These are phyloP conservation scores for Herpetomonas tarakana DNA, from an alignment of 208 protist species.

Conservation along the genomic window DNA sequence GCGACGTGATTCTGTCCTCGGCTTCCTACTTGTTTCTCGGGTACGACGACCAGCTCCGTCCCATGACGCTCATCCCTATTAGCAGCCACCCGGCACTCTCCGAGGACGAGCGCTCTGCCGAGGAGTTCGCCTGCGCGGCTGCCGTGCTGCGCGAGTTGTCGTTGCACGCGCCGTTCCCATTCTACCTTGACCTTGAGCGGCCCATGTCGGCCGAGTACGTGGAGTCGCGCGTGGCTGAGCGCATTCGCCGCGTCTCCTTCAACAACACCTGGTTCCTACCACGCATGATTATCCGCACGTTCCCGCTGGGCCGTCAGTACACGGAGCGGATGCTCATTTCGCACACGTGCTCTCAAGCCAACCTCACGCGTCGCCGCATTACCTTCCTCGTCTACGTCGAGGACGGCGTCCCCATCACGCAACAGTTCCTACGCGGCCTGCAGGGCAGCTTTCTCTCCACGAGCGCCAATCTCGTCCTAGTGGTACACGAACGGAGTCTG, in stretches of 20 bases:
- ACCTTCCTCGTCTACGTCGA: constrained; percentile 84
- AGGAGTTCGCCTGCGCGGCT: constrained; percentile 59
- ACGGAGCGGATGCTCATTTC: constrained; percentile 73
- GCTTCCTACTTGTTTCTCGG: constrained; percentile 77
- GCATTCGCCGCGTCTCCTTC: constrained; percentile 80
- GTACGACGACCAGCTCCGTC: constrained; percentile 61
- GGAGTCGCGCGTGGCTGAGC: constrained; percentile 66
- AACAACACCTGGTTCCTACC: constrained; percentile 80
- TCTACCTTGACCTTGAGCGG: constrained; percentile 78
- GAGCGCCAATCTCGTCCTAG: constrained; percentile 74
- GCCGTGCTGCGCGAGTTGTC: constrained; percentile 63
- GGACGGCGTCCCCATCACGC: constrained; percentile 61
- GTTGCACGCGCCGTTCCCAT: constrained; percentile 66
- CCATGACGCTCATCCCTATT: constrained; percentile 75
- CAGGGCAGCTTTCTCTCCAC: constrained; percentile 55
- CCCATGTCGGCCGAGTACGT: constrained; percentile 56
- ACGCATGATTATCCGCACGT: constrained; percentile 77
- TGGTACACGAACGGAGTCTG: constrained; percentile 72
- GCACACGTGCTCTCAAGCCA: constrained; percentile 84
- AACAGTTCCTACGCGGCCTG: constrained; percentile 50
- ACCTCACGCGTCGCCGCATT: constrained; percentile 70
- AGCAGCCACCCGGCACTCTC: constrained; percentile 24
- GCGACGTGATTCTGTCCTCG: constrained; percentile 64
- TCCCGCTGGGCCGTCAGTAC: constrained; percentile 68
- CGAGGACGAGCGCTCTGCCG: constrained; percentile 22